phyloP scores from a whole-genome alignment of 768 basidiomycete genomes.

The Lentinula boryana region DNA sequence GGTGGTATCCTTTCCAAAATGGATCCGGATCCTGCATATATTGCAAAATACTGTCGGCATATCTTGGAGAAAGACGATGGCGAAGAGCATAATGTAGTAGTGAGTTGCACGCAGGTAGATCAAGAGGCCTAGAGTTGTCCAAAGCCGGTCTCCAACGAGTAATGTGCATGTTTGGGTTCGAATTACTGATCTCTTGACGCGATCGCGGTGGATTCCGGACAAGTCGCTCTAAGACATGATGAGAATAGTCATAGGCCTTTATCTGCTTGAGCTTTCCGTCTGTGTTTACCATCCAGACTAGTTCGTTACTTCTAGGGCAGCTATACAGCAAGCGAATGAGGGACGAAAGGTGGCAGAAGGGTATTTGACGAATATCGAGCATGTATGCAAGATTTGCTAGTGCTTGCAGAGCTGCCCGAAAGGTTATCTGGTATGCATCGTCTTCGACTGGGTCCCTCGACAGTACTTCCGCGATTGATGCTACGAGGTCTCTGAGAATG shows the following conservation, averaged over 20 bases:
- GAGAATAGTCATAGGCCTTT: slow-evolving; percentile 42
- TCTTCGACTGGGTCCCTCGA: slow-evolving; percentile 15
- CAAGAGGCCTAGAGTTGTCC: slow-evolving; percentile 25
- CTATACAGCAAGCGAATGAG: slow-evolving; percentile 43
- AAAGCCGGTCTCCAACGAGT: slow-evolving; percentile 14
- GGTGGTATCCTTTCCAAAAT: neutral
- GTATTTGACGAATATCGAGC: slow-evolving; percentile 44
- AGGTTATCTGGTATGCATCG: slow-evolving; percentile 13
- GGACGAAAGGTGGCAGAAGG: slow-evolving; percentile 34
- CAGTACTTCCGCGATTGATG: slow-evolving; percentile 27
- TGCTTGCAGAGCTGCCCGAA: slow-evolving; percentile 45
- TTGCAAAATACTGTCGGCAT: slow-evolving; percentile 42
- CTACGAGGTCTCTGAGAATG: slow-evolving; percentile 21
- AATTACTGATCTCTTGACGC: slow-evolving; percentile 11
- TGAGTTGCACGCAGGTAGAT: slow-evolving; percentile 45
- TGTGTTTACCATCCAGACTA: slow-evolving; percentile 30
- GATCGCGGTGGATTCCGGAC: slow-evolving; percentile 20
- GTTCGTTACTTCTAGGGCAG: slow-evolving; percentile 32
- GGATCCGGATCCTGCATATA: slow-evolving; percentile 43
- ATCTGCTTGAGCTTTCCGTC: slow-evolving; percentile 20
- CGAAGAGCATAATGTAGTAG: slow-evolving; percentile 64
- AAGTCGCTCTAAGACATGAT: slow-evolving; percentile 38
- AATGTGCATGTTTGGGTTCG: neutral
- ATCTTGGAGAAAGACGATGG: slow-evolving; percentile 43
- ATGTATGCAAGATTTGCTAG: slow-evolving; percentile 52